Conservation (phyloP, 768 basidiomycete genomes). For the Mycena pura region DNA sequence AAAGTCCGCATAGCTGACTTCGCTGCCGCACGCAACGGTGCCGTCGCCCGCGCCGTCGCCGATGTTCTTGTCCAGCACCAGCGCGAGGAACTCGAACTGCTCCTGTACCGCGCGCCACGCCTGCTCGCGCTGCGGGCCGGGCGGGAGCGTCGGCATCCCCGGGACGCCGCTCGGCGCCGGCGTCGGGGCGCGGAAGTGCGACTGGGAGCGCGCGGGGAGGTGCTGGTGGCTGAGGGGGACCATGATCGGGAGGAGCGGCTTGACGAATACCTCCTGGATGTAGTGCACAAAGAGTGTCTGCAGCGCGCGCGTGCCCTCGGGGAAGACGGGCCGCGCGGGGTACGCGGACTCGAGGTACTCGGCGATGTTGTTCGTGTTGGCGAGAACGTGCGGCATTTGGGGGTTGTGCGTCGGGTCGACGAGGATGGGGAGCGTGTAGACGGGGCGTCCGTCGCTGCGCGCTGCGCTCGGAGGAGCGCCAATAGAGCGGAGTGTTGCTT, state of each 20-base stretch:
- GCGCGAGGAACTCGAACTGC: constrained; percentile 70
- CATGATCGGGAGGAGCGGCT: constrained; percentile 76
- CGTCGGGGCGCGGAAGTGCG: constrained; percentile 46
- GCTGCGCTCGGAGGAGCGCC: constrained; percentile 63
- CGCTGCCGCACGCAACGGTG: constrained; percentile 66
- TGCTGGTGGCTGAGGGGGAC: constrained; percentile 71
- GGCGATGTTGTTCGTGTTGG: constrained; percentile 62
- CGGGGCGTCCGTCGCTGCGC: constrained; percentile 61
- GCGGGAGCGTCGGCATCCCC: constrained; percentile 22
- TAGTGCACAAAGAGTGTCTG: constrained; percentile 76
- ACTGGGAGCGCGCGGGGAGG: constrained; percentile 61
- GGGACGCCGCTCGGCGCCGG: background rate
- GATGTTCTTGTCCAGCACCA: constrained; percentile 70
- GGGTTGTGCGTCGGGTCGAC: constrained; percentile 48
- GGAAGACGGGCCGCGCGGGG: constrained; percentile 74
- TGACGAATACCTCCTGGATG: constrained; percentile 69
- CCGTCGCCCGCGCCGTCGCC: constrained; percentile 72
- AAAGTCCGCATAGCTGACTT: constrained; percentile 77
- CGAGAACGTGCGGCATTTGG: constrained; percentile 44
- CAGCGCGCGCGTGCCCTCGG: constrained; percentile 73
- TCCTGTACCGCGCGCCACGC: constrained; percentile 70
- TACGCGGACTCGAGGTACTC: constrained; percentile 76
- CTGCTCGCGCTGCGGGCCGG: constrained; percentile 60
- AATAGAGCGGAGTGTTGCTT: constrained; percentile 62
- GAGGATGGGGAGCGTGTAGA: constrained; percentile 73